Percentiles rank a stretch among this genome's conserved stretches.
Evolutionary conservation across 2,329 filamentous ascomycete genomes (phyloP).

Genomic region (Fusarium robinianum): DNA sequence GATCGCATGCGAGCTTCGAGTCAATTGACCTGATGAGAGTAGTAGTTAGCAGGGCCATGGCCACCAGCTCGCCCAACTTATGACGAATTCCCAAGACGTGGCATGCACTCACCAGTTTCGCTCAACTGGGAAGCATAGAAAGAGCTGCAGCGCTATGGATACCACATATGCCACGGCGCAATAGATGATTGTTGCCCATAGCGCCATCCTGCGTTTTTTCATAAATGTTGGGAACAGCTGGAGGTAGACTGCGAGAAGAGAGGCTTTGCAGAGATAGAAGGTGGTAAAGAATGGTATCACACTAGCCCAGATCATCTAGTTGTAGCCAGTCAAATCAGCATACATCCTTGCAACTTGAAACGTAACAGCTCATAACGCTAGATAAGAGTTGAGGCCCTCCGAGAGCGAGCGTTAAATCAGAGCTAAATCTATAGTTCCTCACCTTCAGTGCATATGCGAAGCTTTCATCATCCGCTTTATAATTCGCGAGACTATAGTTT

Average conservation of each 20-base stretch:
- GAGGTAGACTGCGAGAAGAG: slow-evolving; percentile 23
- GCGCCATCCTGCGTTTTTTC: slow-evolving; percentile 10
- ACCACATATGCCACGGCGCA: slow-evolving; percentile 4
- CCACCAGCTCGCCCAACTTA: no score
- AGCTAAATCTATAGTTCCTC: not conserved
- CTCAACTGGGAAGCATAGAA: slow-evolving; percentile 19
- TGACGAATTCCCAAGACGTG: no score
- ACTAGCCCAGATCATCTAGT: slow-evolving; percentile 15
- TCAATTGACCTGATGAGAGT: not conserved
- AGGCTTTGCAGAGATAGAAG: slow-evolving; percentile 29
- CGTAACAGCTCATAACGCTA: not conserved
- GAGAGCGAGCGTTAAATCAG: no score
- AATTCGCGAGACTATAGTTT: slow-evolving; percentile 23
- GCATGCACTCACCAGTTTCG: slow-evolving; percentile 18
- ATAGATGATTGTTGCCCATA: slow-evolving; percentile 14
- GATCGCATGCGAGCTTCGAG: slow-evolving; percentile 3
- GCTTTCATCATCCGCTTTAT: slow-evolving; percentile 6
- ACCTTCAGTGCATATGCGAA: slow-evolving; percentile 2
- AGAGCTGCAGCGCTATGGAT: slow-evolving; percentile 15
- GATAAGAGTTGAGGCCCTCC: no score
- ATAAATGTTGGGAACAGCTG: slow-evolving; percentile 29
- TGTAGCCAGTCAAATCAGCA: not conserved
- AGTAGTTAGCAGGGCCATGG: not conserved
- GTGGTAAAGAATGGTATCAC: slow-evolving; percentile 21
- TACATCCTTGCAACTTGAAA: not conserved